Evolutionary conservation across 352 stramenopile species (phyloP), one percentile per base, ranked within the genome.

Genomic region (Phytopythium oedochilum): DNA sequence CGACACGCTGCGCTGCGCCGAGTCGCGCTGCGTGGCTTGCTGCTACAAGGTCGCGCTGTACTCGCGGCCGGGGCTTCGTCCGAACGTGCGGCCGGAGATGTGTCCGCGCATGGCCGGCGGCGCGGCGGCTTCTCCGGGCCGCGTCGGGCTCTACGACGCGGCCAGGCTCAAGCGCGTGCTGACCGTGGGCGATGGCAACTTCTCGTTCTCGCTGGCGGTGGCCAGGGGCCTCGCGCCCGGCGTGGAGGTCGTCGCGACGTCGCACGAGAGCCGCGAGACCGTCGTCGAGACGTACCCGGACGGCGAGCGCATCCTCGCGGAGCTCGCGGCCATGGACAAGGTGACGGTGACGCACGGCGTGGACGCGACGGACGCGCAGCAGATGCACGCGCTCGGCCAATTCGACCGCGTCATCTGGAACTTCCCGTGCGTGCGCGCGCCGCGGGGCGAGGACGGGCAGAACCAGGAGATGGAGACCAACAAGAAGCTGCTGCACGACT

Each of bases 331-430:
- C 6, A 78, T 88, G 64, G 14, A 48, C 2, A 63, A 94, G n/a
- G 83, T 84, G 35, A 70, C 65, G 12, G 76, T 98, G 39, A 61
- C 61, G 11, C 96, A 97, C 58, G 80, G 85, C 42, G 78, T 98
- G 1, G 96, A 99, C 63, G 96, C 92, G 8, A 98, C 92, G 1
- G 62, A 86, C 45, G 57, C 68, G 0, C 55, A 79, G 46, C 93
- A 96, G 45, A 77, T 98, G 57, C 57, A 72, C n/a, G 42, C 39
- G n/a, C 52, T 86, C 9, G 72, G 71, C 2, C 61, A 58, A 26
- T 98, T 97, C 66, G 85, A 98, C 66, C 76, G 89, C 59, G 87
- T 99, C 43, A 76, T 97, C 31, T 99, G 94, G 92, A 99, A 99
- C 70, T 99, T 98, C 63, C 94, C 95, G 23, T 98, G 96, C 57